phyloP scores from a whole-genome alignment of 2,329 filamentous ascomycete genomes.

The Claviceps quebecensis region DNA sequence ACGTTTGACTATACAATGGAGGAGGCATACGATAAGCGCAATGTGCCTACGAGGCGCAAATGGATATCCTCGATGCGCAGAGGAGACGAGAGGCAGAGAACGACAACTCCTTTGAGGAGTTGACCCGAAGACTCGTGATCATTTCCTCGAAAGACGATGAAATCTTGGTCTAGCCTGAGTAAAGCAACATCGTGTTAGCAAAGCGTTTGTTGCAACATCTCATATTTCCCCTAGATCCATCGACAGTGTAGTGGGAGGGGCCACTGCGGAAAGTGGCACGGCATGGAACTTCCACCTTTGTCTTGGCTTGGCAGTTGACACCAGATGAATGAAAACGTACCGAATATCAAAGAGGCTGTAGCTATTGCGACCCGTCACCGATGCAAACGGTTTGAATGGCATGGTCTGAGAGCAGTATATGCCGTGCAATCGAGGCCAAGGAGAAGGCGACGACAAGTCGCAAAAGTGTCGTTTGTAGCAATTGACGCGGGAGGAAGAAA shows the following conservation, averaged over 20 bases:
- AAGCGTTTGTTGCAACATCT: neutral
- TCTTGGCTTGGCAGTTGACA: neutral
- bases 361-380: constrained; percentile 35
- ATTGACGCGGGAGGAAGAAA: neutral
- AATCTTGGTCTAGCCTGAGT: constrained; percentile 58
- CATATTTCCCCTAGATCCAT: neutral
- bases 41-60: constrained; percentile 55
- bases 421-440: neutral
- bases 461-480: neutral
- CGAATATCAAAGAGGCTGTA: constrained; percentile 45
- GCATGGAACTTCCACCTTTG: neutral
- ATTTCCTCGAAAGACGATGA: constrained; percentile 63
- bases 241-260: neutral
- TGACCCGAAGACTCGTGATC: constrained; percentile 66
- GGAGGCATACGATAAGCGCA: constrained; percentile 44
- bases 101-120: constrained; percentile 56
- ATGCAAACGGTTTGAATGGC: constrained; percentile 42
- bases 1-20: neutral
- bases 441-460: constrained; percentile 1
- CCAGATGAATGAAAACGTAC: constrained; percentile 21
- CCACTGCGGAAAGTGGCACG: neutral
- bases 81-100: constrained; percentile 56
- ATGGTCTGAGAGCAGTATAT: constrained; percentile 20
- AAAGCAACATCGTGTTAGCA: neutral
- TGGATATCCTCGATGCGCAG: constrained; percentile 61